A percentile compares a stretch with the other conserved stretches of the same genome.
Evolutionary conservation across 352 stramenopile genomes (phyloP).

Genomic region (Blastocystis sp.): DNA sequence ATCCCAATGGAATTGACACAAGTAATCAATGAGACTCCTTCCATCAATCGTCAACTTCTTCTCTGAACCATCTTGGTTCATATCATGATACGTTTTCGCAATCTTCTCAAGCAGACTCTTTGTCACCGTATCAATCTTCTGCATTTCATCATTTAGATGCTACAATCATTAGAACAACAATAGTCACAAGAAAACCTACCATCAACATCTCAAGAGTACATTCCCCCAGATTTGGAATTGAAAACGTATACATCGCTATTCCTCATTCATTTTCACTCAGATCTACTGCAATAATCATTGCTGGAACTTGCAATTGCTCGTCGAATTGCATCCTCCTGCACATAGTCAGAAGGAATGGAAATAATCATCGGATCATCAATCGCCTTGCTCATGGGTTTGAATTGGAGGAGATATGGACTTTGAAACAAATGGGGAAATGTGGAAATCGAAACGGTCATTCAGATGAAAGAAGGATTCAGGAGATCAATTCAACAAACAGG

Average conservation of each 20-base stretch:
- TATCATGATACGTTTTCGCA: slow-evolving; percentile 25
- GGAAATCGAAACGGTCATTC: no score
- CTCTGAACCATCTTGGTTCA: background rate
- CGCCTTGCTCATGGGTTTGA: background rate
- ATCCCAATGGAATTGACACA: background rate
- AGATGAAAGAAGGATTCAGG: no score
- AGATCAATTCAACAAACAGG: background rate
- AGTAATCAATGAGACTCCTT: background rate
- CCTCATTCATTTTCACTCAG: background rate
- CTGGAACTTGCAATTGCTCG: background rate
- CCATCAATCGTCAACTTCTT: slow-evolving; percentile 11
- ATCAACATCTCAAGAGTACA: slow-evolving; percentile 26
- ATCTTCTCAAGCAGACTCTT: background rate
- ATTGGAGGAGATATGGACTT: no score
- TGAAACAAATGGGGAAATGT: no score
- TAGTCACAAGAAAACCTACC: background rate
- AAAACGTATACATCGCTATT: slow-evolving; percentile 18
- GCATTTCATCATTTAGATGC: slow-evolving; percentile 16
- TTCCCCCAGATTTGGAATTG: slow-evolving; percentile 30
- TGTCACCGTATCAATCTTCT: background rate
- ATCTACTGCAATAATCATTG: slow-evolving; percentile 18
- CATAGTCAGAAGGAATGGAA: slow-evolving; percentile 22
- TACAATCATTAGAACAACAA: background rate
- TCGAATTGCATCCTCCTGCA: background rate
- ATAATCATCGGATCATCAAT: slow-evolving; percentile 48